phyloP scores from a whole-genome alignment of 2,329 filamentous ascomycete species.

The Microdochium bolleyi region DNA sequence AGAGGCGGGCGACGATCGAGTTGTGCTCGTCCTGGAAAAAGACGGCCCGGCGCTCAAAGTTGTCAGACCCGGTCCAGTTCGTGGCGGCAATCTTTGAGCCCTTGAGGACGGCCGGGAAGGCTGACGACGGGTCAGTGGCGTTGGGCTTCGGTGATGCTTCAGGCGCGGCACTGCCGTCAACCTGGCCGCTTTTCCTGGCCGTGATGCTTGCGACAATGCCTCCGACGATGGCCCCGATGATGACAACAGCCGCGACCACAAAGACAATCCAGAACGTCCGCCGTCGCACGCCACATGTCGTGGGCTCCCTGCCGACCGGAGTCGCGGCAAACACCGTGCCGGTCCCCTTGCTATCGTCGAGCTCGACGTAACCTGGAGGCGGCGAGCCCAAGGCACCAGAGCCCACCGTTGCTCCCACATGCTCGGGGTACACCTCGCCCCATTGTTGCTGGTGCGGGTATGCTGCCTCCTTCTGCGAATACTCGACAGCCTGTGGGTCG shows the following conservation, averaged over 20 bases:
- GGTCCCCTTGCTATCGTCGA: not conserved
- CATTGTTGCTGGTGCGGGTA: not conserved
- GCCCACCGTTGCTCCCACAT: not conserved
- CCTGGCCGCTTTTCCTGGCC: slow-evolving; percentile 1
- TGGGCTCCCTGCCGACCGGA: slow-evolving; percentile 1
- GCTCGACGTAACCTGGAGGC: not conserved
- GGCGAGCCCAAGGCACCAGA: not conserved
- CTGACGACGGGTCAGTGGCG: slow-evolving; percentile 1
- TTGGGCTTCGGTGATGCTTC: not conserved
- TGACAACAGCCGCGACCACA: slow-evolving; percentile 3
- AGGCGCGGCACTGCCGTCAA: not conserved
- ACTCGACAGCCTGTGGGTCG: not conserved
- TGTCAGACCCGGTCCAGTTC: slow-evolving; percentile 15
- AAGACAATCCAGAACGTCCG: slow-evolving; percentile 9
- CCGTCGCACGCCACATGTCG: slow-evolving; percentile 8
- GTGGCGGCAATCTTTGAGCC: slow-evolving; percentile 13
- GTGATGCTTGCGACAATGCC: slow-evolving; percentile 10
- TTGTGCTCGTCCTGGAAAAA: slow-evolving; percentile 16
- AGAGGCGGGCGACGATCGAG: slow-evolving; percentile 13
- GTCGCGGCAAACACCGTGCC: not conserved
- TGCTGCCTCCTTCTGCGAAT: not conserved
- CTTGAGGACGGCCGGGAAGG: slow-evolving; percentile 3
- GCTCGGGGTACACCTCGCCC: not conserved
- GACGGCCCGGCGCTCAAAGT: slow-evolving; percentile 9
- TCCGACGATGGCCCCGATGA: slow-evolving; percentile 10